Conservation (phyloP, 805 yeast genomes). For the Metschnikowia proteae region DNA sequence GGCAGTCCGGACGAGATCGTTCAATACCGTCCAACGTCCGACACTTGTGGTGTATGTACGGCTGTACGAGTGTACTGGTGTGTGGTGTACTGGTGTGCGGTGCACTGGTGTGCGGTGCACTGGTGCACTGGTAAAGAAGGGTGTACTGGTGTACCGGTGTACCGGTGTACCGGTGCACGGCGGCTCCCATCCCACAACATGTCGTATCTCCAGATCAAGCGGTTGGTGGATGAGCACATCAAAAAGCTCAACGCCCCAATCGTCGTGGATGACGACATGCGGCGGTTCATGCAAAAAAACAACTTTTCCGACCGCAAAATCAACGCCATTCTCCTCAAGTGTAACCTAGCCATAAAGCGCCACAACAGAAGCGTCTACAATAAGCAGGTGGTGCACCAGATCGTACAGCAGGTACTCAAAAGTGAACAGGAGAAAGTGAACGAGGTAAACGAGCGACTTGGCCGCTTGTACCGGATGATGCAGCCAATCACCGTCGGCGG, state of each 20-base stretch:
- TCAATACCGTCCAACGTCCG: no score
- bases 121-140: background rate
- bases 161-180: background rate
- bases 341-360: conserved; percentile 23
- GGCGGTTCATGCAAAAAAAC: conserved; percentile 11
- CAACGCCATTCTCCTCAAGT: conserved; percentile 21
- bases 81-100: no score
- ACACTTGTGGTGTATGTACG: no score
- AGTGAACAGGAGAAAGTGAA: conserved; percentile 28
- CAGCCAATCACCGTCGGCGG: conserved; percentile 22
- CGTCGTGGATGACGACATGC: conserved; percentile 17
- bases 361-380: conserved; percentile 27
- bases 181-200: conserved; percentile 1
- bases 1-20: no score
- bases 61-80: no score
- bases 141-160: background rate
- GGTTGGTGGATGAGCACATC: conserved; percentile 32
- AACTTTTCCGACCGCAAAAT: conserved; percentile 12
- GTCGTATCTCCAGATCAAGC: conserved; percentile 30
- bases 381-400: conserved; percentile 32
- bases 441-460: conserved; percentile 27
- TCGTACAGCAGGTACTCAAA: conserved; percentile 34
- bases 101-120: background rate
- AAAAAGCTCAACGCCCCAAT: conserved; percentile 29
- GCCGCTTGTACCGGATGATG: conserved; percentile 18